Conservation (phyloP, 148 eudicot species). For the Fallopia convolvulus region DNA sequence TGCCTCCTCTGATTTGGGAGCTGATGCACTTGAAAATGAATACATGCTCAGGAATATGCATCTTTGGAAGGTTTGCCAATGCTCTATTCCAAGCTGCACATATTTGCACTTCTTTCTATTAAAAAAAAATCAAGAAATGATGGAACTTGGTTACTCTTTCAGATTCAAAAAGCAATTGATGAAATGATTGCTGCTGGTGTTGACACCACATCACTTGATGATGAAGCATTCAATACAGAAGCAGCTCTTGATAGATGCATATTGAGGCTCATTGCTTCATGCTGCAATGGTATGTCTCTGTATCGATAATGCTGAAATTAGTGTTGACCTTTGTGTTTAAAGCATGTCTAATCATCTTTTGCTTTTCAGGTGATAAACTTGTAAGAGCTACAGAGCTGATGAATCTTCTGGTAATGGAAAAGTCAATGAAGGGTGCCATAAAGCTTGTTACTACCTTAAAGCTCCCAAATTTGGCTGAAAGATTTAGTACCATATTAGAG, state of each 20-base stretch:
- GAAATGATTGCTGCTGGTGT: slow-evolving; percentile 48
- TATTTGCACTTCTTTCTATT: neutral
- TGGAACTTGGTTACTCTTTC: slow-evolving; percentile 15
- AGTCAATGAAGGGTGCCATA: slow-evolving; percentile 86
- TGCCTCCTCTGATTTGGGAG: slow-evolving; percentile 90
- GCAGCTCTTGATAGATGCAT: slow-evolving; percentile 86
- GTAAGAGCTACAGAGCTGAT: slow-evolving; percentile 89
- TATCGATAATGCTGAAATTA: neutral
- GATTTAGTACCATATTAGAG: slow-evolving; percentile 79
- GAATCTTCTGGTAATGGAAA: slow-evolving; percentile 76
- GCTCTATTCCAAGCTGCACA: neutral
- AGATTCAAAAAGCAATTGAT: slow-evolving; percentile 76
- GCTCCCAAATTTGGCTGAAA: slow-evolving; percentile 87
- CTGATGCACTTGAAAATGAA: slow-evolving; percentile 85
- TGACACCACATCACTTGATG: slow-evolving; percentile 63
- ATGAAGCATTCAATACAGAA: slow-evolving; percentile 72
- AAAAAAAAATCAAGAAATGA: neutral
- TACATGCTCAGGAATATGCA: slow-evolving; percentile 69
- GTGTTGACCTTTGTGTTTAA: neutral
- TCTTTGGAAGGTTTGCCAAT: slow-evolving; percentile 50
- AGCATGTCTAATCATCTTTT: neutral
- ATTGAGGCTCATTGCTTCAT: slow-evolving; percentile 89
- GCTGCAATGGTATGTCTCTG: slow-evolving; percentile 70
- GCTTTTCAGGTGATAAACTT: slow-evolving; percentile 78
- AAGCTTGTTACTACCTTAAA: slow-evolving; percentile 85